Evolutionary conservation across 345 rosid species (phyloP).

Genomic region (Hibiscus mutabilis): DNA sequence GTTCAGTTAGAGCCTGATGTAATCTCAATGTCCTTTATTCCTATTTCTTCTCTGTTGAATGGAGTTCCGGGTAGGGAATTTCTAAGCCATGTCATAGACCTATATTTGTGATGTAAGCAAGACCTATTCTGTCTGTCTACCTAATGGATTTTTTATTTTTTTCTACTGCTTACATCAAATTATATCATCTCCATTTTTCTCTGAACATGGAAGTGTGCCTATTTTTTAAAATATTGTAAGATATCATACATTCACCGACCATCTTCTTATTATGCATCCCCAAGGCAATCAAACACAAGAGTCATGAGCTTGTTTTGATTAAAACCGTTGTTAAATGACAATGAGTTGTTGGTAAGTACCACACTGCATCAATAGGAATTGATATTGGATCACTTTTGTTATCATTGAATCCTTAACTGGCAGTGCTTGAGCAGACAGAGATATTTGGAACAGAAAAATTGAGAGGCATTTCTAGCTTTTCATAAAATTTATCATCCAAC

Average conservation of each 20-base stretch:
- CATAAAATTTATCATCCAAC: background rate
- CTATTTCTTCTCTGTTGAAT: slow-evolving; percentile 81
- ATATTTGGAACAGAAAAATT: background rate
- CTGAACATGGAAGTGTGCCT: no score
- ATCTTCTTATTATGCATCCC: background rate
- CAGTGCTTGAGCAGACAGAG: background rate
- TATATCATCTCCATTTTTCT: no score
- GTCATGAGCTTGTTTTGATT: background rate
- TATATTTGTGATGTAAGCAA: slow-evolving; percentile 80
- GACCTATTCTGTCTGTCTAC: background rate
- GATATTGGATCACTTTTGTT: background rate
- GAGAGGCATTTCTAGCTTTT: background rate
- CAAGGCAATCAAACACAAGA: background rate
- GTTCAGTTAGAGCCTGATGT: slow-evolving; percentile 90
- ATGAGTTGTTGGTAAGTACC: background rate
- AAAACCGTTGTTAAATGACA: background rate
- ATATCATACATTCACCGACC: background rate
- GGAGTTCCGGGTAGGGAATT: slow-evolving; percentile 95
- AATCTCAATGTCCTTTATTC: slow-evolving; percentile 83
- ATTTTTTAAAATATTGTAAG: background rate
- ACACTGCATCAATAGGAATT: background rate
- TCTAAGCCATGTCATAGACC: slow-evolving; percentile 93
- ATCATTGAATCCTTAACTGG: background rate
- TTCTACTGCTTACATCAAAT: no score
- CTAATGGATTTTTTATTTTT: background rate